These are phyloP conservation scores for Neonectria punicea DNA, from an alignment of 2,329 filamentous ascomycete species.

Conservation along the genomic window DNA sequence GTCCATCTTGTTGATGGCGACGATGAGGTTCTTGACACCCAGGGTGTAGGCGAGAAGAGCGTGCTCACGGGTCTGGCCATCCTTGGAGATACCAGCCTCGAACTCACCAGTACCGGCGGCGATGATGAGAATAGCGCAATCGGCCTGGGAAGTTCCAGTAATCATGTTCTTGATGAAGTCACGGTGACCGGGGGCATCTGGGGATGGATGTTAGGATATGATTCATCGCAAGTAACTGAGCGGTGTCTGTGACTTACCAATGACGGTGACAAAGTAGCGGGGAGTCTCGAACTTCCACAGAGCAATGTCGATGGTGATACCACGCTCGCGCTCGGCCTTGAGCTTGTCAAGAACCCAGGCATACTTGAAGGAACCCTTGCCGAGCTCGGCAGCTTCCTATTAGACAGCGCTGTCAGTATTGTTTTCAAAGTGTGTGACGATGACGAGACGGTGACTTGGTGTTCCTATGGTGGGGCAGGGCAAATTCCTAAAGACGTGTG, in stretches of 20 bases:
- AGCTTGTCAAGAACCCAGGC: constrained; percentile 99
- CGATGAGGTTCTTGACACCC: constrained; percentile 99
- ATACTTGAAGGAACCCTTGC: constrained; percentile 99
- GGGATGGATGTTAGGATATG: constrained; percentile 43
- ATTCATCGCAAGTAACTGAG: not conserved
- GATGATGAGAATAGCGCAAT: constrained; percentile 99
- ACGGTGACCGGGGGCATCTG: constrained; percentile 98
- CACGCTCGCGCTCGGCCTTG: constrained; percentile 99
- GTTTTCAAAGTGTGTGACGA: constrained; percentile 22
- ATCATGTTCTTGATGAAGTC: constrained; percentile 99
- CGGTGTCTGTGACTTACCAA: constrained; percentile 69
- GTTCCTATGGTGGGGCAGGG: constrained; percentile 9
- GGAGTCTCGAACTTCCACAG: constrained; percentile 99
- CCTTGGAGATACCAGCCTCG: constrained; percentile 99
- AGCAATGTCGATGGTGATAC: constrained; percentile 99
- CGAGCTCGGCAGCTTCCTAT: constrained; percentile 97
- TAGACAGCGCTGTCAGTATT: constrained; percentile 29
- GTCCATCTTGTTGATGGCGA: constrained; percentile 99
- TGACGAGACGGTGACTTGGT: constrained; percentile 24
- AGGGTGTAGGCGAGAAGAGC: constrained; percentile 99
- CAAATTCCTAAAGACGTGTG: constrained; percentile 22
- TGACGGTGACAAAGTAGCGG: constrained; percentile 98
- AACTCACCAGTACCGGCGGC: constrained; percentile 99
- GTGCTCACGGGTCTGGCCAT: constrained; percentile 99
- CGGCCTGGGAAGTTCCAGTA: constrained; percentile 99